Base-by-base conservation (phyloP, 1,284 basidiomycete species). In the Exobasidium rhododendri region DNA sequence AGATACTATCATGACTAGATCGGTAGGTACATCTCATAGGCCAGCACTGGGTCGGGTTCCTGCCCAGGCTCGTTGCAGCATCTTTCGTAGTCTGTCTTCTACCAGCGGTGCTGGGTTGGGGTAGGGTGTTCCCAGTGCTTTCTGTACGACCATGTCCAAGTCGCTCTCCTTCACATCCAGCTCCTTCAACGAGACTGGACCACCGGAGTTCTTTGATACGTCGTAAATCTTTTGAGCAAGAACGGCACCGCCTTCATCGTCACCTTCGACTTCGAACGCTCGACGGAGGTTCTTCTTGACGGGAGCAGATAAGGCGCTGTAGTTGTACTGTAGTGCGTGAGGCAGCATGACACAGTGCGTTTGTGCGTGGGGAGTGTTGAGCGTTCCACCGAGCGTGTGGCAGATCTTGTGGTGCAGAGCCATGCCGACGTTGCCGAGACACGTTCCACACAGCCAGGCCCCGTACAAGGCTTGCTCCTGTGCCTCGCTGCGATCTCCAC, bases 401-500 rank as follows among this genome's bases (percentile, higher is more conserved):
- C 82, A 83, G n/a, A 83, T 75, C 69, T 83, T 84, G 70, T 84
- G 83, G 64, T 84, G 83, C 11, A 84, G 66, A n/a, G 77, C 79
- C 81, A 83, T 82, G 28, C 80, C 79, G 11, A 82, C 82, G 2
- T 79, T 70, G 17, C 82, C 83, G 22, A 82, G 69, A 56, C 81
- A 82, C 0, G 79, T 77, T 7, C 80, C 82, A 53, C 83, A 83
- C 0, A 80, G 76, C 81, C 81, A 84, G 2, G 83, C 83, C 22
- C 82, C 83, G 55, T 80, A 82, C 1, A 83, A 70, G 3, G 82
- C 82, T 47, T 82, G 78, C 58, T 79, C 80, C 44, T 83, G 78
- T 2, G 82, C 83, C 26, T 82, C 79, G 10, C 67, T 60, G 58
- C 81, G 74, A 26, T 75, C 60, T n/a, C 72, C n/a, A n/a, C n/a